Percentiles rank a stretch among this genome's conserved stretches.
These are phyloP conservation scores for Monosporozyma servazzii DNA, from an alignment of 805 yeast genomes.

Conservation along the genomic window DNA sequence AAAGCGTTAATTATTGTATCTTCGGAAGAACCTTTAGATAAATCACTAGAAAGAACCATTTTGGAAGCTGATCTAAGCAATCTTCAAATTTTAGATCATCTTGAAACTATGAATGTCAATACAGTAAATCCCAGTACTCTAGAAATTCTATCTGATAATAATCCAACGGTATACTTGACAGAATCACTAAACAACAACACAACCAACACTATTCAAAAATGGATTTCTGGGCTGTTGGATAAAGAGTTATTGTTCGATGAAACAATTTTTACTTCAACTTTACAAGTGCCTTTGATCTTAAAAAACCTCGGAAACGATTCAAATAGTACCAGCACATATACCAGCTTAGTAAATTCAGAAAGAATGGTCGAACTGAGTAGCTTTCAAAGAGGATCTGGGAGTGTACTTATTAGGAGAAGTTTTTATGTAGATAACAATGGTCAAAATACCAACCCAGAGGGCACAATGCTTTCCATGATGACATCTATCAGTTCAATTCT, in stretches of 20 bases:
- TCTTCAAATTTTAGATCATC: slow-evolving; percentile 11
- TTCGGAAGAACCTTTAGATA: slow-evolving; percentile 3
- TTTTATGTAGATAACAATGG: slow-evolving; percentile 6
- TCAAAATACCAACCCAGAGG: not conserved
- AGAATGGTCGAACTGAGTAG: slow-evolving; percentile 14
- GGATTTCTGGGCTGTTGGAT: slow-evolving; percentile 35
- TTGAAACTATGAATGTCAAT: slow-evolving; percentile 10
- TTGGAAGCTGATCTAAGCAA: slow-evolving; percentile 7
- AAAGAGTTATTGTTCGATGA: slow-evolving; percentile 25
- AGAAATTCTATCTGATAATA: slow-evolving; percentile 6
- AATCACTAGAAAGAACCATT: slow-evolving; percentile 2
- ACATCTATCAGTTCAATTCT: slow-evolving; percentile 24
- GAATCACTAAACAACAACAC: slow-evolving; percentile 24
- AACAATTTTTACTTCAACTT: slow-evolving; percentile 25
- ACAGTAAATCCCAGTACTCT: slow-evolving; percentile 19
- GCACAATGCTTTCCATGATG: slow-evolving; percentile 15
- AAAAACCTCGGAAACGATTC: slow-evolving; percentile 3
- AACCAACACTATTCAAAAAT: slow-evolving; percentile 30
- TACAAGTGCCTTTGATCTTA: slow-evolving; percentile 18
- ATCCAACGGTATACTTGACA: slow-evolving; percentile 12
- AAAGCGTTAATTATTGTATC: slow-evolving; percentile 15
- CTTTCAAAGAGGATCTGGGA: slow-evolving; percentile 11
- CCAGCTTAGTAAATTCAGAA: slow-evolving; percentile 14
- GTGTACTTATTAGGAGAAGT: slow-evolving; percentile 20
- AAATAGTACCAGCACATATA: slow-evolving; percentile 9